These are phyloP conservation scores for Yamadazyma philogaea DNA, from an alignment of 805 yeast genomes.

Conservation along the genomic window DNA sequence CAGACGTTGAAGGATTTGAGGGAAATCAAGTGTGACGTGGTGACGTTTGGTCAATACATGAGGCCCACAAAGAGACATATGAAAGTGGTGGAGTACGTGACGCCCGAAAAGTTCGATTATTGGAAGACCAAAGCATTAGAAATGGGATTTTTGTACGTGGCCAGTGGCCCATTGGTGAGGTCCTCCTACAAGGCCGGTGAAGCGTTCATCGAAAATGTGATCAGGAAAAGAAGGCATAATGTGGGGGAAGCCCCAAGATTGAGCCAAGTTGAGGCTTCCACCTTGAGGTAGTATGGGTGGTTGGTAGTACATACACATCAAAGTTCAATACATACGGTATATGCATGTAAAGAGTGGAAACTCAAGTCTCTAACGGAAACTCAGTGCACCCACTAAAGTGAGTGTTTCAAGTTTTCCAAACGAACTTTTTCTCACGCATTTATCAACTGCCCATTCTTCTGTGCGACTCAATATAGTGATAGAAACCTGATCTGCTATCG, in stretches of 20 bases:
- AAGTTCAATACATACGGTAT: background rate
- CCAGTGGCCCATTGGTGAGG: constrained; percentile 95
- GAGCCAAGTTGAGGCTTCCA: constrained; percentile 16
- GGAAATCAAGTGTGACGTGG: constrained; percentile 79
- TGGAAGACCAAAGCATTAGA: constrained; percentile 88
- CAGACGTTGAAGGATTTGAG: constrained; percentile 76
- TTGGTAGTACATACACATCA: no score
- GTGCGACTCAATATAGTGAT: constrained; percentile 7
- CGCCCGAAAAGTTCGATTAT: constrained; percentile 89
- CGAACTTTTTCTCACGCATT: background rate
- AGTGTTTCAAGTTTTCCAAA: background rate
- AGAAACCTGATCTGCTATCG: constrained; percentile 3
- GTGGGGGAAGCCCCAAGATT: constrained; percentile 42
- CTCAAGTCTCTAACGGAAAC: no score
- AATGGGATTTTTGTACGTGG: constrained; percentile 93
- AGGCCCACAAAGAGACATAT: constrained; percentile 98
- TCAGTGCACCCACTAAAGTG: no score
- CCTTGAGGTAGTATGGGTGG: constrained; percentile 1
- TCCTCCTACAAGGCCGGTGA: constrained; percentile 98
- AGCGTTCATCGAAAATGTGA: constrained; percentile 90
- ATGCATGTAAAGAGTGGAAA: background rate
- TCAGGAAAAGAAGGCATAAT: constrained; percentile 65
- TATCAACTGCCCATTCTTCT: background rate
- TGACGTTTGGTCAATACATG: constrained; percentile 98
- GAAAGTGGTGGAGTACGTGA: constrained; percentile 94